Evolutionary conservation across 139 green algal genomes (phyloP), one percentile per base, ranked within the genome.

Genomic region (Chlamydomonas eustigma): DNA sequence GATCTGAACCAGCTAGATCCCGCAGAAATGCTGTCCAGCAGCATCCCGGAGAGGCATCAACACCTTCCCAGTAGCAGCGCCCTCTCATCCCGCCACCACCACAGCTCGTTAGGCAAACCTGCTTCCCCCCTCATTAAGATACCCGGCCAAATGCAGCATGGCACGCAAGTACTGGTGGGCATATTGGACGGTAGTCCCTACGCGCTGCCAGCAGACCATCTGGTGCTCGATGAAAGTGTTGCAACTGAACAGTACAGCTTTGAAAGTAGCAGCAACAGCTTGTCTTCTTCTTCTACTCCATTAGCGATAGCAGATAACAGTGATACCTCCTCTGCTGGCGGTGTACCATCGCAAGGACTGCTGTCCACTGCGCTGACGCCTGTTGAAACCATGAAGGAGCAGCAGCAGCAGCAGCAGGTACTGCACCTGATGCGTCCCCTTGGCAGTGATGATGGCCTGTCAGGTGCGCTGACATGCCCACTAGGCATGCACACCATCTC

Each of bases 131-230:
- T 64, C 36, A 28, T 4, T 38, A 74, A 63, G 32, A 24, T 83
- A 50, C 4, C 82, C 28, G 76, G 76, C n/a, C 39, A 34, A 1
- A 67, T 86, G 35, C 25, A n/a, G 35, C 68, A 74, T 37, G 58
- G 37, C 24, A 66, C 44, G 35, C 39, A 34, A 2, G 82, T 91
- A 64, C 70, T 93, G 64, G 81, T 91, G 8, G 87, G 83, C 28
- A 33, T 76, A 3, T 52, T 88, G 24, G 28, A 50, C 2, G 83
- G 85, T 37, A 88, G 77, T 51, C 50, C 89, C 72, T 92, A 90
- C 64, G 90, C 80, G 25, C 50, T 94, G 52, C 87, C 88, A 37
- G 81, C 85, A 35, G 80, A 88, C 35, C 79, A 87, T 51, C 58
- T 88, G 35, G 28, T 82, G 12, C 28, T 88, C 25, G 82, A 81